Base-by-base conservation (phyloP, 2,329 filamentous ascomycete genomes). In the Pseudophaeomoniella oleicola region DNA sequence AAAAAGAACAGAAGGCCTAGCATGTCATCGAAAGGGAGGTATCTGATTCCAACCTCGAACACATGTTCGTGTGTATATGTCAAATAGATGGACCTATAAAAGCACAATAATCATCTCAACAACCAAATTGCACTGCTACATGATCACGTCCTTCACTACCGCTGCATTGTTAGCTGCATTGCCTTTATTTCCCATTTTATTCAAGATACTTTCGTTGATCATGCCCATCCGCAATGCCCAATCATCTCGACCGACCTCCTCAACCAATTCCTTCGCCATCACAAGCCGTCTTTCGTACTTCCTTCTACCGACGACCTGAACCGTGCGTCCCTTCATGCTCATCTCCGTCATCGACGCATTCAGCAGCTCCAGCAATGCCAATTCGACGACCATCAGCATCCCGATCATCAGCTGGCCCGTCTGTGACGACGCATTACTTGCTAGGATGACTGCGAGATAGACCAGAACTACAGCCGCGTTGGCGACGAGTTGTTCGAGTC, bases 381-480 rank as follows among this genome's bases (percentile, higher is more conserved):
- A n/a, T 0, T 68, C 70, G 16, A 66, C 71, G n/a, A 58, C 37
- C 9, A 77, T 51, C 34, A 77, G 49, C 35, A 75, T 51, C 0
- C 54, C 52, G 42, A 74, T 59, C 29, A 77, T 56, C 3, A 69
- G 53, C 6, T 74, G 51, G 22, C 67, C 63, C 3, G 71, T 71
- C 0, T 58, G 57, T 46, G 71, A 64, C 1, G 62, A 64, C 39
- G 72, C 64, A 49, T 76, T 76, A 9, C 64, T 68, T 39, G 67
- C 65, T 14, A 75, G 51, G 2, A 66, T 64, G 4, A 69, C 71
- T 31, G 68, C 67, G 3, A 73, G 46, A 46, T 74, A 78, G 3
- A 77, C 71, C 38, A 72, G 56, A 33, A 78, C 44, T 43, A 72
- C 75, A 6, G 71, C 65, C 1, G 56, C 48, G 0, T 69, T 69